These are phyloP conservation scores for Candida glaebosa DNA, from an alignment of 805 yeast species.

Conservation along the genomic window DNA sequence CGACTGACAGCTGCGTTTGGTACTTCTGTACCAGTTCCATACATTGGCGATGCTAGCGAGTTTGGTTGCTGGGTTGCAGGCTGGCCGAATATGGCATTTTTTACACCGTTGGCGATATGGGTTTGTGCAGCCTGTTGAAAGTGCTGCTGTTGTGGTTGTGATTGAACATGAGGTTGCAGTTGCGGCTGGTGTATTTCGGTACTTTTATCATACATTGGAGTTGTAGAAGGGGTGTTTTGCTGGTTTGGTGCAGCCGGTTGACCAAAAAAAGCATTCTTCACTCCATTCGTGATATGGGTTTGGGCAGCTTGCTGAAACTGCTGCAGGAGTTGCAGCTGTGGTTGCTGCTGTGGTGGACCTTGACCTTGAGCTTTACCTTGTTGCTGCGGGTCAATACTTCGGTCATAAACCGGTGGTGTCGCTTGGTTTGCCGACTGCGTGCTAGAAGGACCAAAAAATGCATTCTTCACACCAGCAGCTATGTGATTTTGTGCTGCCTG, in stretches of 20 bases:
- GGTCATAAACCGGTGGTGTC: background rate
- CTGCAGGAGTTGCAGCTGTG: no score
- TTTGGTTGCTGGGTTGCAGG: conserved; percentile 2
- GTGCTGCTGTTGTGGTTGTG: conserved; percentile 1
- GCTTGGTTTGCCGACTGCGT: background rate
- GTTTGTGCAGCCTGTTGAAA: background rate
- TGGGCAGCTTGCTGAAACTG: background rate
- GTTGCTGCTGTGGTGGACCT: background rate
- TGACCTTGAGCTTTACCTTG: conserved; percentile 7
- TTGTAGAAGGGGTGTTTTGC: background rate
- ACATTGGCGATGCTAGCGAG: background rate
- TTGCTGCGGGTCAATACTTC: conserved; percentile 5
- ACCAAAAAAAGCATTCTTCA: background rate
- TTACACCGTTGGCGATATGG: background rate
- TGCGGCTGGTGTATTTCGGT: conserved; percentile 9
- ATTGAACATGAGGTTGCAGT: conserved; percentile 5
- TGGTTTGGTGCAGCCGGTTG: conserved; percentile 6
- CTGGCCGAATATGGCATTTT: conserved; percentile 2
- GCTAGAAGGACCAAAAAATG: background rate
- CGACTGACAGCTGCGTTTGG: conserved; percentile 6
- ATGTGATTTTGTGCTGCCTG: background rate
- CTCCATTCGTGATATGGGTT: background rate
- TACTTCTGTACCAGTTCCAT: background rate
- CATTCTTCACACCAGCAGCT: background rate
- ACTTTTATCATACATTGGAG: background rate